Evolutionary conservation across 108 stramenopile species (phyloP).

Genomic region (Pseudonitzschia delicatissima): DNA sequence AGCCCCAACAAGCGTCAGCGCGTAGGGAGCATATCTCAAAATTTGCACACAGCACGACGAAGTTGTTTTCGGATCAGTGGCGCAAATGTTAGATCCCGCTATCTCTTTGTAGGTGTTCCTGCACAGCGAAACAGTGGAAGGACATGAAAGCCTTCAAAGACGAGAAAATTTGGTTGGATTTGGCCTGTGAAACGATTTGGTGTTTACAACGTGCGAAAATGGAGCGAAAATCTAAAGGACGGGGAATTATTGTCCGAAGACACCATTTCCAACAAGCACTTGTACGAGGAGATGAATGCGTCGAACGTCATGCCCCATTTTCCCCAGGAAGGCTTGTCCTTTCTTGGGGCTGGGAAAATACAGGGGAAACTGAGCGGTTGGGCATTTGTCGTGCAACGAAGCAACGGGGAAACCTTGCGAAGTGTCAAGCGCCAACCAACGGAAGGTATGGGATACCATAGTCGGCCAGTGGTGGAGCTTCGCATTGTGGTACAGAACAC

Average conservation of each 20-base stretch:
- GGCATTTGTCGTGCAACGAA: conserved; percentile 73
- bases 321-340: conserved; percentile 28
- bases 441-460: conserved; percentile 19
- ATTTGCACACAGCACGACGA: conserved; percentile 11
- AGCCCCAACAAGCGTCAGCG: conserved; percentile 16
- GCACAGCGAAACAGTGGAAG: conserved; percentile 46
- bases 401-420: conserved; percentile 82
- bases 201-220: conserved; percentile 56
- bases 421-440: conserved; percentile 44
- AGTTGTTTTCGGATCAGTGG: conserved; percentile 13
- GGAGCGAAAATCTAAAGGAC: conserved; percentile 59
- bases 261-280: conserved; percentile 5
- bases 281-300: conserved; percentile 65
- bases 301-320: conserved; percentile 63
- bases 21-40: neutral
- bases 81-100: conserved; percentile 54
- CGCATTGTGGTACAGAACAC: conserved; percentile 77
- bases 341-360: conserved; percentile 55
- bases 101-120: conserved; percentile 45
- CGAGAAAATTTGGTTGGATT: conserved; percentile 51
- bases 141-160: conserved; percentile 43
- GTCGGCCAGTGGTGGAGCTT: conserved; percentile 67
- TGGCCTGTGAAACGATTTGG: conserved; percentile 71
- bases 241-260: conserved; percentile 37
- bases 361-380: conserved; percentile 60